Percentiles rank a stretch among this genome's conserved stretches.
phyloP scores from a whole-genome alignment of 345 rosid species.

The Rhodamnia argentea region DNA sequence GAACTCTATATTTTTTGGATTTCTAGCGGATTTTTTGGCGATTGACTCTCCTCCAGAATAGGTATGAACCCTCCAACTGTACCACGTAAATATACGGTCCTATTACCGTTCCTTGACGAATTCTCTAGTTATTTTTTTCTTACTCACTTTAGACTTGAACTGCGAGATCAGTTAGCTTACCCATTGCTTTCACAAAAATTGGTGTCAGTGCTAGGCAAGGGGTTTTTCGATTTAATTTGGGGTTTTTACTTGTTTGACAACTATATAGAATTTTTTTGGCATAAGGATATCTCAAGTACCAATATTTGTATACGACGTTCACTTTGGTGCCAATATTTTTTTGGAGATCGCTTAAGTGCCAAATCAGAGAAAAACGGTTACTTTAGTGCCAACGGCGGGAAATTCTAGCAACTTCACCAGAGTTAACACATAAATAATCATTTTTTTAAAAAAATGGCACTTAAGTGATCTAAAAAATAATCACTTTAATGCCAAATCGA shows the following conservation, averaged over 20 bases:
- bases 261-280: too few relatives aligned
- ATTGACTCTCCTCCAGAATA: accelerated
- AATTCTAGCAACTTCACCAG: too few relatives aligned
- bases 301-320: too few relatives aligned
- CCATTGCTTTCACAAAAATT: background rate
- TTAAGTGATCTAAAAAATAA: too few relatives aligned
- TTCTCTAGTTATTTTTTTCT: background rate
- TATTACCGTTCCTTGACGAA: background rate
- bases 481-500: too few relatives aligned
- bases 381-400: too few relatives aligned
- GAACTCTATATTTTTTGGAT: background rate
- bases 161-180: background rate
- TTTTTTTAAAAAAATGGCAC: too few relatives aligned
- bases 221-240: background rate
- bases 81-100: background rate
- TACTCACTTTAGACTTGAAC: background rate
- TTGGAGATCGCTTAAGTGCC: too few relatives aligned
- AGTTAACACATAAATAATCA: too few relatives aligned
- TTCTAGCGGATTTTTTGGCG: background rate
- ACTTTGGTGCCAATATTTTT: too few relatives aligned
- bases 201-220: background rate
- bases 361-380: too few relatives aligned
- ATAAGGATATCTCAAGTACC: too few relatives aligned
- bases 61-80: background rate
- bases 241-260: background rate